These are phyloP conservation scores for Colletotrichum scovillei DNA, from an alignment of 2,329 filamentous ascomycete species.

Conservation along the genomic window DNA sequence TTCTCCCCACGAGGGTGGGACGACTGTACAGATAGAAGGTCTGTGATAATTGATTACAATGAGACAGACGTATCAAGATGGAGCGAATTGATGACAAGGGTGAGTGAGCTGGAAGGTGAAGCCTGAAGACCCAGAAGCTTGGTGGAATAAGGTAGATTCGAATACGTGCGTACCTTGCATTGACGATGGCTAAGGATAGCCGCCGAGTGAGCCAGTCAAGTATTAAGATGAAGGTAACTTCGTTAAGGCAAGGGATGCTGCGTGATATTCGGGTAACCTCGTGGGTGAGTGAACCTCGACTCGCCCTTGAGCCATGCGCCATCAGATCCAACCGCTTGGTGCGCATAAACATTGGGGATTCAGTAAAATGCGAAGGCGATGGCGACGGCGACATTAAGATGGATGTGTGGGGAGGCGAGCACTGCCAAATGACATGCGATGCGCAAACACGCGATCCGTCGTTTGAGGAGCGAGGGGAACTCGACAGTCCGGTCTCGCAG, in stretches of 20 bases:
- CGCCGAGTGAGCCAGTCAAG: not conserved
- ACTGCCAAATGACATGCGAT: slow-evolving; percentile 7
- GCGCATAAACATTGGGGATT: not conserved
- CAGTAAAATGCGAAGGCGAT: slow-evolving; percentile 3
- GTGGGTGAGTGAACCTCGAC: slow-evolving; percentile 1
- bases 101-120: not conserved
- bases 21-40: not conserved
- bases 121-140: not conserved
- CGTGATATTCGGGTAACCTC: not conserved
- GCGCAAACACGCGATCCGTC: slow-evolving; percentile 18
- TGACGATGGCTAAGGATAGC: not conserved
- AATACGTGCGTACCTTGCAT: not conserved
- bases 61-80: not conserved
- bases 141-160: not conserved
- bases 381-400: not conserved
- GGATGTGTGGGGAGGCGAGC: slow-evolving; percentile 9
- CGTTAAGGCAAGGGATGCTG: slow-evolving; percentile 18
- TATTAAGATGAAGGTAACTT: slow-evolving; percentile 14
- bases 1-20: slow-evolving; percentile 7
- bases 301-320: not conserved
- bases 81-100: not conserved
- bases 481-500: slow-evolving; percentile 28
- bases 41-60: not conserved
- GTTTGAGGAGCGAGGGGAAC: slow-evolving; percentile 10
- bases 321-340: not conserved